These are phyloP conservation scores for Candida corydali DNA, from an alignment of 805 yeast genomes.

Conservation along the genomic window DNA sequence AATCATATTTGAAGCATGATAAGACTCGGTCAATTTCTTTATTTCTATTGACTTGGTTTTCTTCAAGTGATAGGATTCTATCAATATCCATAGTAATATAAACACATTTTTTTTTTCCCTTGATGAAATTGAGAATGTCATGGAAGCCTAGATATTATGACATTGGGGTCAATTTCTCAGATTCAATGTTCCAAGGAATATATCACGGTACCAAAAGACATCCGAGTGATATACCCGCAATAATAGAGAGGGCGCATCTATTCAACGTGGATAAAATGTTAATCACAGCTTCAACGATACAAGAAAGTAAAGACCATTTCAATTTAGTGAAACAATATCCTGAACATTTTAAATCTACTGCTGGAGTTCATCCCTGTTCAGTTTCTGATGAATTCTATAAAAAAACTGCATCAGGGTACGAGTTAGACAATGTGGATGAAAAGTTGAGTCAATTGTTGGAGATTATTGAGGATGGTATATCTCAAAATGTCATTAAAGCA, in stretches of 20 bases:
- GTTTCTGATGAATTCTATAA: slow-evolving; percentile 47
- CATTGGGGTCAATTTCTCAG: slow-evolving; percentile 74
- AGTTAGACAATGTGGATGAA: slow-evolving; percentile 24
- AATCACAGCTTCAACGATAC: slow-evolving; percentile 77
- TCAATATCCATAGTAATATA: slow-evolving; percentile 8
- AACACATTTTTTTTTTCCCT: slow-evolving; percentile 1
- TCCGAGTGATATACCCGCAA: slow-evolving; percentile 57
- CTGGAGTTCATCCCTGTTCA: slow-evolving; percentile 94
- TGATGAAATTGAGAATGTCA: slow-evolving; percentile 3
- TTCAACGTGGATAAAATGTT: slow-evolving; percentile 67
- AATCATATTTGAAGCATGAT: slow-evolving; percentile 43
- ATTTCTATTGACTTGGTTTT: slow-evolving; percentile 35
- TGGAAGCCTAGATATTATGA: slow-evolving; percentile 44
- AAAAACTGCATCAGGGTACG: slow-evolving; percentile 13
- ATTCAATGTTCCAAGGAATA: slow-evolving; percentile 78
- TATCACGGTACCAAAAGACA: slow-evolving; percentile 73
- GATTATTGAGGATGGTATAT: slow-evolving; percentile 45
- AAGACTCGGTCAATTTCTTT: slow-evolving; percentile 55
- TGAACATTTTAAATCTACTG: slow-evolving; percentile 54
- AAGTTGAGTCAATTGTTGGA: slow-evolving; percentile 48
- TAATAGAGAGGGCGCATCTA: slow-evolving; percentile 61
- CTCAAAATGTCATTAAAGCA: slow-evolving; percentile 59
- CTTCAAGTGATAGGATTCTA: slow-evolving; percentile 18
- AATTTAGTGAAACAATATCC: slow-evolving; percentile 44
- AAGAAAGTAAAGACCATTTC: slow-evolving; percentile 62